phyloP scores from a whole-genome alignment of 495 filamentous ascomycete species.

The Daldinia bambusicola region DNA sequence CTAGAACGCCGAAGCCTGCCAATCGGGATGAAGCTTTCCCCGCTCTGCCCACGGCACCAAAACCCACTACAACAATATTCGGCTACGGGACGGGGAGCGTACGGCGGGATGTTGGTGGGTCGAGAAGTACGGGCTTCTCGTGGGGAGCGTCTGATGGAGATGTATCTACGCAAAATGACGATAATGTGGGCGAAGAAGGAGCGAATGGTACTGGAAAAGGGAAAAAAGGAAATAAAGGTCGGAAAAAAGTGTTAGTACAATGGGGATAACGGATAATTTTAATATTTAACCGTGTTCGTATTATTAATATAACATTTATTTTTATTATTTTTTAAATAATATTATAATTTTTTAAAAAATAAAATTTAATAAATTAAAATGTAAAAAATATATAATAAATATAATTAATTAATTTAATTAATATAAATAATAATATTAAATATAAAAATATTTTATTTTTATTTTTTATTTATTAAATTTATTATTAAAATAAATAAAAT shows the following conservation, averaged over 20 bases:
- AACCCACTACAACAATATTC: slow-evolving; percentile 81
- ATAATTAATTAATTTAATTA: too few relatives aligned
- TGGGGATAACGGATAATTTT: slow-evolving; percentile 54
- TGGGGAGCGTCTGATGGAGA: slow-evolving; percentile 46
- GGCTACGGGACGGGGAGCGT: slow-evolving; percentile 79
- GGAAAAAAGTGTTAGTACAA: slow-evolving; percentile 79
- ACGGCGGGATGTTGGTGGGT: slow-evolving; percentile 67
- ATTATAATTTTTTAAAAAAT: too few relatives aligned
- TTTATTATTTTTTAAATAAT: too few relatives aligned
- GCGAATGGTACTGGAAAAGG: slow-evolving; percentile 54
- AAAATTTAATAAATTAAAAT: too few relatives aligned
- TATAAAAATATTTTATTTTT: too few relatives aligned
- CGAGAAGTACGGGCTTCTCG: slow-evolving; percentile 53
- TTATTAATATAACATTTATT: too few relatives aligned
- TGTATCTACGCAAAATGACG: slow-evolving; percentile 7
- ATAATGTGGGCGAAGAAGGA: slow-evolving; percentile 50
- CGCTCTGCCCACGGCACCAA: slow-evolving; percentile 79
- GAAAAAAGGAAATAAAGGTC: slow-evolving; percentile 80
- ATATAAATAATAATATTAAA: too few relatives aligned
- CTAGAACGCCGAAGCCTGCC: slow-evolving; percentile 35
- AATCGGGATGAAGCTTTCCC: slow-evolving; percentile 74
- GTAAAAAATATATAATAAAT: too few relatives aligned
- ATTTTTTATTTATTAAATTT: too few relatives aligned
- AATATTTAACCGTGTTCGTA: too few relatives aligned
- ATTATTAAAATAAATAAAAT: too few relatives aligned